phyloP scores from a whole-genome alignment of 2,329 filamentous ascomycete species.

The Paracorniculantispora psalliotae region DNA sequence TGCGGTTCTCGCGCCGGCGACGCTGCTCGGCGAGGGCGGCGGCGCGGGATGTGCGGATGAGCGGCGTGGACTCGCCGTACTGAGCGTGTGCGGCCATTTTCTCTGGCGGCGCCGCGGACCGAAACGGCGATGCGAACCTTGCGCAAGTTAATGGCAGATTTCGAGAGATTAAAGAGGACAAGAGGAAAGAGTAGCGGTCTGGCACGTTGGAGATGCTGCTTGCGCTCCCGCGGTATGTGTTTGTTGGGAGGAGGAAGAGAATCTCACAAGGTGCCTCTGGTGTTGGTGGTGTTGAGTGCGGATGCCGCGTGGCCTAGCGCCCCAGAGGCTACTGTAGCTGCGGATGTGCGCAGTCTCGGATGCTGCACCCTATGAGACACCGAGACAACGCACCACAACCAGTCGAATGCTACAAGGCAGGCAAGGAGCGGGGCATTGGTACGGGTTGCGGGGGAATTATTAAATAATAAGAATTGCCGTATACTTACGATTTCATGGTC shows the following conservation, averaged over 20 bases:
- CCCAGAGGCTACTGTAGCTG: neutral
- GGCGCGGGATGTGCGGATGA: slow-evolving; percentile 59
- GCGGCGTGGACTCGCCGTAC: slow-evolving; percentile 56
- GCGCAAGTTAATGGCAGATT: slow-evolving; percentile 10
- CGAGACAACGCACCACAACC: neutral
- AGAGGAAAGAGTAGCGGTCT: neutral
- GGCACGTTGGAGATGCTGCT: neutral
- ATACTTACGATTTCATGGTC: slow-evolving; percentile 1
- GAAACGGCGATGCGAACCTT: slow-evolving; percentile 1
- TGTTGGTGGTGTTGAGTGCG: neutral
- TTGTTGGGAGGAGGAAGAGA: slow-evolving; percentile 1
- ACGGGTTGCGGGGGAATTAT: neutral
- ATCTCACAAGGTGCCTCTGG: neutral
- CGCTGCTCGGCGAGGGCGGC: slow-evolving; percentile 35
- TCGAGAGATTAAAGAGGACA: neutral
- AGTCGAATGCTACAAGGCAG: neutral
- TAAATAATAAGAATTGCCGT: neutral
- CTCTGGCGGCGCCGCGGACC: slow-evolving; percentile 3
- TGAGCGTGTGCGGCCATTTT: slow-evolving; percentile 24
- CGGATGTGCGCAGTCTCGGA: neutral
- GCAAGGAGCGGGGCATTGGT: neutral
- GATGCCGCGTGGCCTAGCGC: slow-evolving; percentile 1
- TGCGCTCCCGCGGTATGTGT: neutral
- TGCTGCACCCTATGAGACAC: neutral
- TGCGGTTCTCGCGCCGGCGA: slow-evolving; percentile 54